Conservation (phyloP, 1,139 yeast genomes). For the Blastobotrys persicus region DNA sequence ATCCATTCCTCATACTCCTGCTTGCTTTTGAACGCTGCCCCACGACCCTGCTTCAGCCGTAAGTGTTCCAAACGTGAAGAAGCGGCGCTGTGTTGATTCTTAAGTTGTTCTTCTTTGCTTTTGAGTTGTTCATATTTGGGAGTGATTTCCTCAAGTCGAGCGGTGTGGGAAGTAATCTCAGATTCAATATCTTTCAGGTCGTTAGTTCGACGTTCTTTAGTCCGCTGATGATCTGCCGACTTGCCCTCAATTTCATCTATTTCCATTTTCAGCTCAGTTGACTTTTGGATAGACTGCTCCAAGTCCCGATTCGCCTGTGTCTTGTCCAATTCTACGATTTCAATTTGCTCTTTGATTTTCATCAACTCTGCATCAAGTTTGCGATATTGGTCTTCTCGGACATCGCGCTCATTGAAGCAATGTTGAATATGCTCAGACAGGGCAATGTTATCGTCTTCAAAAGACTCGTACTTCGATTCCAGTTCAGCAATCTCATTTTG, state of each 20-base stretch:
- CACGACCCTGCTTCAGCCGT: slow-evolving; percentile 72
- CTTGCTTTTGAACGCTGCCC: slow-evolving; percentile 54
- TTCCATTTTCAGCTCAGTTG: slow-evolving; percentile 38
- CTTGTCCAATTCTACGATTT: slow-evolving; percentile 42
- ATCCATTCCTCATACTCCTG: slow-evolving; percentile 71
- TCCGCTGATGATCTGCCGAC: slow-evolving; percentile 14
- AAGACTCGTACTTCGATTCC: slow-evolving; percentile 55
- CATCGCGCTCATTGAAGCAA: slow-evolving; percentile 6
- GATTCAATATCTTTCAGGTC: slow-evolving; percentile 45
- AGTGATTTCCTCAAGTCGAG: slow-evolving; percentile 19
- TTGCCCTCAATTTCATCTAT: slow-evolving; percentile 27
- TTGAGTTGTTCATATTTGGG: slow-evolving; percentile 37
- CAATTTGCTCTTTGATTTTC: slow-evolving; percentile 35
- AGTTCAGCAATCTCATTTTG: slow-evolving; percentile 72
- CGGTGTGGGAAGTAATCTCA: slow-evolving; percentile 16
- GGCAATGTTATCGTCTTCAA: slow-evolving; percentile 48
- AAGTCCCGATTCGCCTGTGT: slow-evolving; percentile 49
- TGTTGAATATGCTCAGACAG: slow-evolving; percentile 13
- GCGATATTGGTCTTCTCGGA: slow-evolving; percentile 34
- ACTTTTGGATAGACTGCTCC: slow-evolving; percentile 40
- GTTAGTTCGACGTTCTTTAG: slow-evolving; percentile 16
- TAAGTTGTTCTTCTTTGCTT: slow-evolving; percentile 44
- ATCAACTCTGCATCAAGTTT: slow-evolving; percentile 4
- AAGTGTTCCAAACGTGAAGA: slow-evolving; percentile 60
- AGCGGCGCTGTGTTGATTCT: slow-evolving; percentile 44